A percentile compares a stretch with the other conserved stretches of the same genome.
phyloP scores from a whole-genome alignment of 2,329 filamentous ascomycete species.

The Fusarium falciforme region DNA sequence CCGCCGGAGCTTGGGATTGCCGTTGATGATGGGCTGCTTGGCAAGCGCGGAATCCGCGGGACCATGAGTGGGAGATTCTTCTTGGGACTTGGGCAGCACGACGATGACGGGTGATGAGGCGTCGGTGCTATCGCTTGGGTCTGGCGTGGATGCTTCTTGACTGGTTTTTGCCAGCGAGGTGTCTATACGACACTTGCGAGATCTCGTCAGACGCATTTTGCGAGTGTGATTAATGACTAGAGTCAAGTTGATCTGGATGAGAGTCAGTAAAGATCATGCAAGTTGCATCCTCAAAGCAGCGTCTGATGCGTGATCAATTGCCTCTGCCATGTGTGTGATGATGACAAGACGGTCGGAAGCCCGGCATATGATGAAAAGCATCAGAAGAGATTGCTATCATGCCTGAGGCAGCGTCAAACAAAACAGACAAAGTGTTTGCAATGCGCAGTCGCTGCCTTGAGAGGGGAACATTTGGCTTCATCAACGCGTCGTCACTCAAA shows the following conservation, averaged over 20 bases:
- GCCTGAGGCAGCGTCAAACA: not conserved
- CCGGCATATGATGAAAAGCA: not conserved
- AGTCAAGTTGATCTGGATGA: not conserved
- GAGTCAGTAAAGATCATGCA: not conserved
- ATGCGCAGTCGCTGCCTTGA: not conserved
- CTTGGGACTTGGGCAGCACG: not conserved
- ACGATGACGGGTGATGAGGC: not conserved
- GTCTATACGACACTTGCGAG: not conserved
- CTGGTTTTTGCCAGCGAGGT: not conserved
- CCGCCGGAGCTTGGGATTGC: not conserved
- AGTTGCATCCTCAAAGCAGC: not conserved
- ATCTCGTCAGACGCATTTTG: not conserved
- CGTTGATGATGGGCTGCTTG: not conserved
- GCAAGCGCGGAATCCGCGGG: not conserved
- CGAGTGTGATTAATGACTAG: not conserved
- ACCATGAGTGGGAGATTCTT: not conserved
- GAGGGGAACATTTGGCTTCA: not conserved
- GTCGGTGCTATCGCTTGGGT: not conserved
- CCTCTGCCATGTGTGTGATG: not conserved
- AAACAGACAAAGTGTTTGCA: not conserved
- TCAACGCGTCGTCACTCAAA: not conserved
- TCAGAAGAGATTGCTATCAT: not conserved
- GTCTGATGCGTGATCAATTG: not conserved
- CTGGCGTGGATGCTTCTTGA: not conserved
- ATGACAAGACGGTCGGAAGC: not conserved